Conservation (phyloP, 192 early-diverging fungal species). For the Neocallimastix lanati region DNA sequence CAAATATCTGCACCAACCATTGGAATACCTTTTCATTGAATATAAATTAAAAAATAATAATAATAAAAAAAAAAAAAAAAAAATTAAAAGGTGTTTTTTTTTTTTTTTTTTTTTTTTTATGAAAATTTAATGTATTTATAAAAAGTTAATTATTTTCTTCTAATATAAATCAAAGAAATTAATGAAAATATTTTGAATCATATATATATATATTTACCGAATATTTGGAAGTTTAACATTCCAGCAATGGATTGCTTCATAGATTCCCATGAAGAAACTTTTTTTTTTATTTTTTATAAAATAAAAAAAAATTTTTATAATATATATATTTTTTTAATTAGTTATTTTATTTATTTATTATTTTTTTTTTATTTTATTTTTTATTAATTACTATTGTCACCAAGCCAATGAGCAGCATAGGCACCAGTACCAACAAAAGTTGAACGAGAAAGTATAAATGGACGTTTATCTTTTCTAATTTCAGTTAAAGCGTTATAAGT, state of each 20-base stretch:
- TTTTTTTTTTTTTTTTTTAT: too few species aligned
- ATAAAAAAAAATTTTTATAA: too few species aligned
- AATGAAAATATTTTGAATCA: too few species aligned
- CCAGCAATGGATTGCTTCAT: conserved; percentile 37
- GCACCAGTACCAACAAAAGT: conserved; percentile 33
- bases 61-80: too few species aligned
- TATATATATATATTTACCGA: conserved; percentile 21
- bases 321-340: too few species aligned
- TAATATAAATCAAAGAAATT: too few species aligned
- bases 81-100: too few species aligned
- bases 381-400: conserved; percentile 22
- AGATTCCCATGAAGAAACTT: conserved; percentile 25
- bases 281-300: too few species aligned
- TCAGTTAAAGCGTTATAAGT: conserved; percentile 17
- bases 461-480: conserved; percentile 19
- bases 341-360: too few species aligned
- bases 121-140: too few species aligned
- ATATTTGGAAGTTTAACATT: conserved; percentile 44
- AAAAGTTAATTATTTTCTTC: too few species aligned
- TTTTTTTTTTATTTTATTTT: neutral
- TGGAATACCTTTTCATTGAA: conserved; percentile 14
- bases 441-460: conserved; percentile 43
- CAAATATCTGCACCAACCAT: conserved; percentile 54
- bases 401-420: conserved; percentile 26
- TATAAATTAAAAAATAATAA: too few species aligned